These are phyloP conservation scores for apple (Malus domestica) DNA, from an alignment of 306 rosid genomes.

Conservation along the genomic window DNA sequence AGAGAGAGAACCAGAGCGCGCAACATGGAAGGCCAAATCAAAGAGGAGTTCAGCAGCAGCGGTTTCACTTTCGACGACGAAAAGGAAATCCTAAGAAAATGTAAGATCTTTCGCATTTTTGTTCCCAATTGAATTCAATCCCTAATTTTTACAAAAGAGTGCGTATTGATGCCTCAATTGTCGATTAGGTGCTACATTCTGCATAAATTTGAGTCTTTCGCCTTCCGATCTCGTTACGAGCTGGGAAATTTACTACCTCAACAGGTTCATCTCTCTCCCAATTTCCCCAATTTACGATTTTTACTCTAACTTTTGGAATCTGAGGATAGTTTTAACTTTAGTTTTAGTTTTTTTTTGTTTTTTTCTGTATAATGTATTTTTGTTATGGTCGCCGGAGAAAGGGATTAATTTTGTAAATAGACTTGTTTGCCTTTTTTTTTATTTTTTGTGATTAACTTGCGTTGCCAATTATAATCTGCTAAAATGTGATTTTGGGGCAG, in stretches of 20 bases:
- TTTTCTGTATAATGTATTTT: background rate
- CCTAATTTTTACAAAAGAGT: background rate
- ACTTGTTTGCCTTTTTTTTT: too few species aligned
- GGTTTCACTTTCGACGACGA: slow-evolving; percentile 61
- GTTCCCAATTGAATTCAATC: background rate
- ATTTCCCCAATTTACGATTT: background rate
- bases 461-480: background rate
- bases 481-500: slow-evolving; percentile 27
- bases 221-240: slow-evolving; percentile 76
- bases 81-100: slow-evolving; percentile 63
- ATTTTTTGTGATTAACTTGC: background rate
- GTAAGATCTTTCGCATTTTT: slow-evolving; percentile 30
- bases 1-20: slow-evolving; percentile 8
- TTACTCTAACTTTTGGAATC: background rate
- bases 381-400: background rate
- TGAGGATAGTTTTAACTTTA: background rate
- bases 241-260: slow-evolving; percentile 91
- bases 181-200: slow-evolving; percentile 53
- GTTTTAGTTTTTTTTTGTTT: too few species aligned
- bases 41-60: slow-evolving; percentile 44
- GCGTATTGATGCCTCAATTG: background rate
- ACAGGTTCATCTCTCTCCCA: slow-evolving; percentile 46
- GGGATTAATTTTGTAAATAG: background rate
- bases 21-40: slow-evolving; percentile 74
- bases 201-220: slow-evolving; percentile 63